Base-by-base conservation (phyloP, 352 stramenopile species). In the Pythium sukuiense region DNA sequence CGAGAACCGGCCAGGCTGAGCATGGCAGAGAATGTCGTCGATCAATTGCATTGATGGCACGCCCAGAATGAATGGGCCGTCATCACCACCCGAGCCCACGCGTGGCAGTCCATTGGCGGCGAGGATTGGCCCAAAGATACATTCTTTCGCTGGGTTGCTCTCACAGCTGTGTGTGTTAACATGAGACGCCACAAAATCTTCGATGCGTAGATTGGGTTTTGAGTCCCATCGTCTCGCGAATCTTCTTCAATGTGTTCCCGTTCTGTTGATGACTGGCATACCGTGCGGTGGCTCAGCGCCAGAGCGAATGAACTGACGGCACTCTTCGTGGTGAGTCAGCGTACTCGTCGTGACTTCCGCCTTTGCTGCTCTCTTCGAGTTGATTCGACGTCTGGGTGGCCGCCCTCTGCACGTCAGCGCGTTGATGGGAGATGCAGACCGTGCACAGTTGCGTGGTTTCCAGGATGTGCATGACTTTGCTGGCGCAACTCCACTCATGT, bases 401-500 rank as follows among this genome's bases (percentile, higher is more conserved):
- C 9, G 24, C 3, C 8, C 32, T 27, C 20, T 59, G 13, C 18
- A 16, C 14, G 53, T 46, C 18, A 35, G 33, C 27, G 55, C 35
- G 2, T 6, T 61, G 16, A 61, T 61, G 24, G 37, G 55, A 18
- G 55, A 61, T 24, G 55, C 55, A 18, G 55, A 61, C 24, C 24
- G 33, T 7, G 55, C 55, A 6, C 33, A 61, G 26, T 16, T 45
- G 16, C 55, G 30, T 24, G 55, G 55, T 37, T 26, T 61, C n/a
- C 18, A 49, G 32, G 55, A 61, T 37, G 26, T 61, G 13, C 35
- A 13, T 3, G 24, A 35, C 12, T 56, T 56, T 11, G 50, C 50
- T 20, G 14, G 18, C 12, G 33, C 55, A 20, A 37, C 27, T 8
- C 55, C 32, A 8, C 48, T 67, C 41, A 67, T 70, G 62, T 69